Percentiles rank a stretch among this genome's conserved stretches.
These are phyloP conservation scores for Ogataea henricii DNA, from an alignment of 805 yeast species.

Conservation along the genomic window DNA sequence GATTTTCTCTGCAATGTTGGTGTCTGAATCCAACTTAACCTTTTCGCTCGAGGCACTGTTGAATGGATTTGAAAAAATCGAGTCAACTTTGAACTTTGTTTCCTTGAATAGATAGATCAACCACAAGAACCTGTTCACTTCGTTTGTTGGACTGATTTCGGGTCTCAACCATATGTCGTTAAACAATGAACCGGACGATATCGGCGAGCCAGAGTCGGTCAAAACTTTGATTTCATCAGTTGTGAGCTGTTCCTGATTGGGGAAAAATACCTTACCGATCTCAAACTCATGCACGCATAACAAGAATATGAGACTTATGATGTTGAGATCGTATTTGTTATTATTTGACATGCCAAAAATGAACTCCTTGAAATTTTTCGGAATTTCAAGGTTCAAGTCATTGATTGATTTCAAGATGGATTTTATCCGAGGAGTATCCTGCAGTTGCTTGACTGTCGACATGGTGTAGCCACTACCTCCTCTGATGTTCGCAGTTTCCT, in stretches of 20 bases:
- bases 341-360: slow-evolving; percentile 22
- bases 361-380: slow-evolving; percentile 49
- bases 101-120: slow-evolving; percentile 77
- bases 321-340: slow-evolving; percentile 42
- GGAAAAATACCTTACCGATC: slow-evolving; percentile 32
- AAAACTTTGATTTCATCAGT: slow-evolving; percentile 14
- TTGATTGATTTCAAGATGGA: slow-evolving; percentile 86
- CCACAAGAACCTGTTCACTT: slow-evolving; percentile 82
- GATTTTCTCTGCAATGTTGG: slow-evolving; percentile 26
- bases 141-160: slow-evolving; percentile 57
- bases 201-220: slow-evolving; percentile 6
- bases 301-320: slow-evolving; percentile 75
- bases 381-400: slow-evolving; percentile 61
- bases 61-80: slow-evolving; percentile 37
- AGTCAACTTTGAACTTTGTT: slow-evolving; percentile 58
- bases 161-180: slow-evolving; percentile 74
- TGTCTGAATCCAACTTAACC: slow-evolving; percentile 13
- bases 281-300: slow-evolving; percentile 60
- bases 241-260: slow-evolving; percentile 17
- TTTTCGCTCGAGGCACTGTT: slow-evolving; percentile 16
- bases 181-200: slow-evolving; percentile 47
- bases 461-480: slow-evolving; percentile 36
- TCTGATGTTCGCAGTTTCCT: slow-evolving; percentile 23
- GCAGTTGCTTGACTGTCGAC: slow-evolving; percentile 71
- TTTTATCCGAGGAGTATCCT: slow-evolving; percentile 92